phyloP scores from a whole-genome alignment of 176 grass and related monocot species.

The Neostapfia colusana region DNA sequence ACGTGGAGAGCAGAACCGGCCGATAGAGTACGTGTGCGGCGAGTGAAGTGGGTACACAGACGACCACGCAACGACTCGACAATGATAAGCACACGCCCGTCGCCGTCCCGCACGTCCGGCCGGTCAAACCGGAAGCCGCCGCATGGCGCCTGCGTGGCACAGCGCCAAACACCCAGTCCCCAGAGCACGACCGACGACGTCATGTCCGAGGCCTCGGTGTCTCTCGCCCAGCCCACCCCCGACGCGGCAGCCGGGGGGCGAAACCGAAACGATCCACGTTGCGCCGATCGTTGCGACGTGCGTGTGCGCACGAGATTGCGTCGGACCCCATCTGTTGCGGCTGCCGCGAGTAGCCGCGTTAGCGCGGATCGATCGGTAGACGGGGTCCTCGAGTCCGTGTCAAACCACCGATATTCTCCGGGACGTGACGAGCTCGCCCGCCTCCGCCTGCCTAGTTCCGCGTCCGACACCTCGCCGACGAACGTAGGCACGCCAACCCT shows the following conservation, averaged over 20 bases:
- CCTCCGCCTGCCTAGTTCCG: neutral
- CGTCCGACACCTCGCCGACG: neutral
- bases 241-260: too few relatives aligned
- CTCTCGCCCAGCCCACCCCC: too few relatives aligned
- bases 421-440: neutral
- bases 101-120: conserved; percentile 11
- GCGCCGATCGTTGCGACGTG: too few relatives aligned
- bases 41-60: neutral
- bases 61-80: neutral
- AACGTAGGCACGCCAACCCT: neutral
- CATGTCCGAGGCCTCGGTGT: too few relatives aligned
- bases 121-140: conserved; percentile 39
- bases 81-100: neutral
- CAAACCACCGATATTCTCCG: neutral
- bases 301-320: too few relatives aligned
- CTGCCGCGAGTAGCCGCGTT: too few relatives aligned
- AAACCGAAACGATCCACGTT: too few relatives aligned
- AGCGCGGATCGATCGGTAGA: too few relatives aligned
- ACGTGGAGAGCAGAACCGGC: neutral
- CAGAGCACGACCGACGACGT: too few relatives aligned
- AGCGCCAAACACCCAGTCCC: too few relatives aligned
- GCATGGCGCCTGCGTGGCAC: conserved; percentile 20
- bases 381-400: neutral
- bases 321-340: too few relatives aligned
- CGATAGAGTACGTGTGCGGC: conserved; percentile 14